Evolutionary conservation across 2,329 filamentous ascomycete species (phyloP).

Genomic region (Clonostachys chloroleuca): DNA sequence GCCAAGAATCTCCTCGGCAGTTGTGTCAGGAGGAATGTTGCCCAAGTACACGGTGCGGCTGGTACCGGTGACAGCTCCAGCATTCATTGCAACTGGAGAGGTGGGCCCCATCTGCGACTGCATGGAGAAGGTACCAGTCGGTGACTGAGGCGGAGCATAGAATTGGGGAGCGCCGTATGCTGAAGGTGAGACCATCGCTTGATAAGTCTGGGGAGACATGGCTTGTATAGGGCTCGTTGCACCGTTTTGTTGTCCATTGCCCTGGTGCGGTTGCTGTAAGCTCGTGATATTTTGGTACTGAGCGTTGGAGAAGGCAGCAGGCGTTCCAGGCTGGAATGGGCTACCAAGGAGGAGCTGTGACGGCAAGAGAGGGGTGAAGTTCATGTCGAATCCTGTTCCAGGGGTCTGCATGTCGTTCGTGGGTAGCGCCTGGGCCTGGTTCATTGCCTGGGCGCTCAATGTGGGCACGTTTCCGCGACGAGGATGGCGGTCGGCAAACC

Average conservation of each 20-base stretch:
- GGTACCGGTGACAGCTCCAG: conserved; percentile 81
- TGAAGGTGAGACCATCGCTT: conserved; percentile 80
- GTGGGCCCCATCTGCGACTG: conserved; percentile 57
- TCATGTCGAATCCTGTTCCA: conserved; percentile 91
- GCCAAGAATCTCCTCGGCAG: conserved; percentile 91
- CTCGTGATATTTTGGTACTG: conserved; percentile 81
- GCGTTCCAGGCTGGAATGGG: conserved; percentile 93
- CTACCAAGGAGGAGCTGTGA: conserved; percentile 93
- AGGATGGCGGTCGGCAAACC: conserved; percentile 83
- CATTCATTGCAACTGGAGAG: conserved; percentile 70
- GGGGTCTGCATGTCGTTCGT: conserved; percentile 77
- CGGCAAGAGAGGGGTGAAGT: conserved; percentile 92
- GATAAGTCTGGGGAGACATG: conserved; percentile 80
- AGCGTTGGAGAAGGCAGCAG: conserved; percentile 81
- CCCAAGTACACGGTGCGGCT: conserved; percentile 96
- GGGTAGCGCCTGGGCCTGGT: conserved; percentile 24
- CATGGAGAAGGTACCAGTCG: conserved; percentile 67
- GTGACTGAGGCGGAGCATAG: conserved; percentile 79
- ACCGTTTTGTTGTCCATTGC: conserved; percentile 45
- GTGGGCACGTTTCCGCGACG: conserved; percentile 82
- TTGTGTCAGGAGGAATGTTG: conserved; percentile 97
- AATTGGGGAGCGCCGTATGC: conserved; percentile 78
- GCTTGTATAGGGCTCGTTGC: conserved; percentile 72
- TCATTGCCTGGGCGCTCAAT: conserved; percentile 80
- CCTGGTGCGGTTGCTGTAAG: conserved; percentile 45